Base-by-base conservation (phyloP, 2,329 filamentous ascomycete genomes). In the Fulvia fulva region DNA sequence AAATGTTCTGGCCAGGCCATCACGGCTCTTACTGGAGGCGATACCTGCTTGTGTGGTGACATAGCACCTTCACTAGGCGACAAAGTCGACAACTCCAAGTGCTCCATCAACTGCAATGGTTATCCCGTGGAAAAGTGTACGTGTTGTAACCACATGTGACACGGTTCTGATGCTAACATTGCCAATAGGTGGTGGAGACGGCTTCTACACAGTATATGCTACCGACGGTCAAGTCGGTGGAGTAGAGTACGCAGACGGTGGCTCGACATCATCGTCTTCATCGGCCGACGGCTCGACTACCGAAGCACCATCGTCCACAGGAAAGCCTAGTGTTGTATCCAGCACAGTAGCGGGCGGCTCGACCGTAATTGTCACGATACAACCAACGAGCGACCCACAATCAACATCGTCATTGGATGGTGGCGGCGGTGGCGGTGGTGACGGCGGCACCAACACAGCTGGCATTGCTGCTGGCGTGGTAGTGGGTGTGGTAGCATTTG, bases 391-490 rank as follows among this genome's bases (percentile, higher is more conserved):
- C 19, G 53, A 59, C 8, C 46, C 58, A 60, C 66, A 37, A 59
- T 67, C 81, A 65, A 68, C 66, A 79, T 79, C 14, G 69, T 83
- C 57, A 80, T 78, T 23, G 6, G 47, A 82, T 53, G 19, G 76
- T 43, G n/a, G 54, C 21, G 46, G 32, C 34, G 46, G 55, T 8
- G 55, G 59, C 7, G 54, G 63, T 32, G 61, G 65, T 32, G 61
- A 64, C 14, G 65, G 65, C 21, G 71, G 72, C 26, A 78, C 86
- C n/a, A 92, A 87, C 71, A 90, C 85, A 19, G 89, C 86, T 45
- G 91, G 88, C 51, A 93, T 97, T 65, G 91, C 89, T 19, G 93
- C 87, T 14, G 93, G 93, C 61, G 89, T 91, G 1, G 92, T 97
- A 1, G 89, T 94, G 9, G 91, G 90, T 58, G 85, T 96, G 1